Conservation (phyloP, 768 basidiomycete species). For the Termitomyces sp. region DNA sequence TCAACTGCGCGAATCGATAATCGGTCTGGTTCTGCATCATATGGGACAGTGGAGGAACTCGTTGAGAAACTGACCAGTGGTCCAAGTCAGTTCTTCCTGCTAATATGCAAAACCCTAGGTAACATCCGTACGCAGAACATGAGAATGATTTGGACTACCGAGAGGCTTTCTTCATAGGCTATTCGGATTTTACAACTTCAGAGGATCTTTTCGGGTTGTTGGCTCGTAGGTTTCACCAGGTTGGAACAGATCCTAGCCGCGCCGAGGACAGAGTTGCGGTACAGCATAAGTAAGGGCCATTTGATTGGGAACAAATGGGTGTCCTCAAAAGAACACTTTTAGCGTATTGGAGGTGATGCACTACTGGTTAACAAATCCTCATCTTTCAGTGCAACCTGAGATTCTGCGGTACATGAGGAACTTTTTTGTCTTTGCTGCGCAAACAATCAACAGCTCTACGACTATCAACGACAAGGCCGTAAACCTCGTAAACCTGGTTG, state of each 20-base stretch:
- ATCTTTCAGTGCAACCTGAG: not conserved
- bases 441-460: not conserved
- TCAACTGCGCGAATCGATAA: not conserved
- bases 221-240: slow-evolving; percentile 26
- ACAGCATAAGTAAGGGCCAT: not conserved
- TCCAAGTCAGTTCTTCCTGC: not conserved
- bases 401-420: not conserved
- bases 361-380: not conserved
- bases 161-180: slow-evolving; percentile 36
- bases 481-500: not conserved
- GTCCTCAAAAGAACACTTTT: not conserved
- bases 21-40: not conserved
- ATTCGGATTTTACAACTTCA: slow-evolving; percentile 34
- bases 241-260: not conserved
- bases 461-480: not conserved
- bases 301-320: not conserved
- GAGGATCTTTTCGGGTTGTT: slow-evolving; percentile 33
- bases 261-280: not conserved
- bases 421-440: not conserved
- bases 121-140: slow-evolving; percentile 17
- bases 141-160: slow-evolving; percentile 29
- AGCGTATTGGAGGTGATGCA: not conserved
- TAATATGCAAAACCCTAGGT: too few species aligned
- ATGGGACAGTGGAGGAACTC: not conserved
- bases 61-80: not conserved